Base-by-base conservation (phyloP, 441 rosid species). In the Raphanus hybrid region DNA sequence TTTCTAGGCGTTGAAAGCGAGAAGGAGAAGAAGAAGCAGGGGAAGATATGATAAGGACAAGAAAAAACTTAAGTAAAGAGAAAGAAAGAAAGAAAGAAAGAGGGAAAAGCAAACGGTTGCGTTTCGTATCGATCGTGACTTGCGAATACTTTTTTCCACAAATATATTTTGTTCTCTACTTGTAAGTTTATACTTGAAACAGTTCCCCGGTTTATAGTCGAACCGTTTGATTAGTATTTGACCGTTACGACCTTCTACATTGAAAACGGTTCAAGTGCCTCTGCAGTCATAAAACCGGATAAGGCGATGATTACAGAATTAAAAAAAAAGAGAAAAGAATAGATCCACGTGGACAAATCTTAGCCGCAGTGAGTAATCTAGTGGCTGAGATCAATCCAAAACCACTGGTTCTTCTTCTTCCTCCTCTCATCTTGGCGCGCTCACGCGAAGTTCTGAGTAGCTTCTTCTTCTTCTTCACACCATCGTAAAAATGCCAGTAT, bases 401-500 rank as follows among this genome's bases (percentile, higher is more conserved):
- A 6, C 81, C 76, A 73, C 45, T 81, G 64, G 59, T 34, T 48
- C 57, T 32, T 68, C 70, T 76, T 65, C 76, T 34, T 37, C 48
- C 0, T 41, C 48, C 34, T 77, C 84, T 81, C 81, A 64, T 77
- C 84, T 81, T 77, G 70, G 84, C 78, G 83, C 83, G 80, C 74
- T 62, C 41, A 29, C 20, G 70, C 73, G 57, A 12, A 29, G 45
- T 39, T 39, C 45, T 39, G 52, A 18, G 55, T n/a, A 50, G 55
- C 18, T 50, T 50, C 20, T 52, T 35, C 41, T 1, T 35, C 32
- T 18, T 18, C 35, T 50, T 43, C 74, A 58, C 64, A 41, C 75
- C 2, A 50, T 37, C 43, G 43, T 8, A 7, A 37, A 70, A 82
- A 85, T 90, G 98, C 85, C 85, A 61, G 76, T 84, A 3, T 58